Evolutionary conservation across 176 grass and related monocot species (phyloP), one percentile per base, ranked within the genome.

Genomic region (Carex cristatella): DNA sequence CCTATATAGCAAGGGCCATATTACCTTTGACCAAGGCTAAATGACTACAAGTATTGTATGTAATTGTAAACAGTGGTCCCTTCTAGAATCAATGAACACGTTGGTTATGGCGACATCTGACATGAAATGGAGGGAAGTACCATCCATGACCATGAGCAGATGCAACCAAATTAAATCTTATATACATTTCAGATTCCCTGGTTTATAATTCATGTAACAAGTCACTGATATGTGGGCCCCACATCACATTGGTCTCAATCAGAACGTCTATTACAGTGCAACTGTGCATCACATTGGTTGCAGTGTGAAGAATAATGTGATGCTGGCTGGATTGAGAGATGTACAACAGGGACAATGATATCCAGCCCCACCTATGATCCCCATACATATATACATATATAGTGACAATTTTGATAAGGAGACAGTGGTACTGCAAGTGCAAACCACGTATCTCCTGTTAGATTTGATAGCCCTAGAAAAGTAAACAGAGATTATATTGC

Each of bases 1-100:
- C 3, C 33, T 35, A 35, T 35, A 74, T 27, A 23, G 23, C 23
- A 2, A 74, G 7, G 60, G 60, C 60, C 6, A 8, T 46, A 63
- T 63, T 37, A 68, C 74, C 74, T 55, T 16, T 32, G 28, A 78
- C 5, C 28, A 57, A 78, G 74, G 74, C 11, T 57, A 78, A 32
- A 35, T 28, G 48, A 56, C 28, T 42, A 16, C 32, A 78, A 78
- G 33, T 33, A 15, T 18, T 27, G 27, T 33, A 55, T 78, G 28
- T 9, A 78, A 23, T 32, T 78, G 28, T 9, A 78, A 23, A 57
- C 51, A 8, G 74, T 78, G 74, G 74, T 33, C 27, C 13, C 74
- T 78, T 78, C 49, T 78, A 56, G 74, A 78, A 78, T 32, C 13
- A 78, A 23, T 23, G 23, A 23, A 57, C 49, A 56, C 74, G 74